Percentiles rank a stretch among this genome's conserved stretches.
Conservation (phyloP, 2,329 filamentous ascomycete species). For the Phialemonium atrogriseum region DNA sequence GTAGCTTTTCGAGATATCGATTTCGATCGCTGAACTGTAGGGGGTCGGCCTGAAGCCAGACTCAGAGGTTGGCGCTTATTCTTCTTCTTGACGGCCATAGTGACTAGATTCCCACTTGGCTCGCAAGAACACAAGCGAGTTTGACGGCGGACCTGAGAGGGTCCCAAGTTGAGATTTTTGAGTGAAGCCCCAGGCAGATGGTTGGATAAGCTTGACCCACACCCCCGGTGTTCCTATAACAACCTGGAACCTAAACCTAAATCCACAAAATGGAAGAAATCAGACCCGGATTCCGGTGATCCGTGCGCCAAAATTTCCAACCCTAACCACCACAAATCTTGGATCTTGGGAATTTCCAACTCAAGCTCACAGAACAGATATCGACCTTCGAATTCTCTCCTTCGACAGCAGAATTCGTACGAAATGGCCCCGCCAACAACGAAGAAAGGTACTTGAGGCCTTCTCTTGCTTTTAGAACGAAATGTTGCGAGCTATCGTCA, state of each 20-base stretch:
- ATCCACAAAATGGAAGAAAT: not conserved
- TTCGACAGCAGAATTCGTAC: conserved; percentile 15
- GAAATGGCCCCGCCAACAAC: conserved; percentile 29
- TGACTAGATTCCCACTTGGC: too few relatives aligned
- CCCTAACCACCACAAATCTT: conserved; percentile 9
- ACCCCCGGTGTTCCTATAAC: not conserved
- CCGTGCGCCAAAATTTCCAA: conserved; percentile 7
- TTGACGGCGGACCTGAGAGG: not conserved
- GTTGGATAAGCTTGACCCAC: conserved; percentile 3
- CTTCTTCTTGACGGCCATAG: conserved; percentile 41
- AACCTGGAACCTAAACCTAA: not conserved
- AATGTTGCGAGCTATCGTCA: conserved; percentile 5
- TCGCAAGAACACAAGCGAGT: not conserved
- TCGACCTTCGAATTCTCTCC: conserved; percentile 4
- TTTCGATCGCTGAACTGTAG: conserved; percentile 39
- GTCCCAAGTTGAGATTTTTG: too few relatives aligned
- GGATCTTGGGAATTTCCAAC: not conserved
- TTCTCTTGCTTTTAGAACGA: not conserved
- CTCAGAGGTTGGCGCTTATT: conserved; percentile 27
- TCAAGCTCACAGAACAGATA: not conserved
- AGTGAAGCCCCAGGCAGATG: too few relatives aligned
- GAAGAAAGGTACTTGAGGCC: conserved; percentile 29
- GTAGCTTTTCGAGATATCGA: conserved; percentile 59
- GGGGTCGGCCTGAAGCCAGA: conserved; percentile 46
- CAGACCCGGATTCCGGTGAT: not conserved